Base-by-base conservation (phyloP, 2,329 filamentous ascomycete species). In the Clathrospora elynae region DNA sequence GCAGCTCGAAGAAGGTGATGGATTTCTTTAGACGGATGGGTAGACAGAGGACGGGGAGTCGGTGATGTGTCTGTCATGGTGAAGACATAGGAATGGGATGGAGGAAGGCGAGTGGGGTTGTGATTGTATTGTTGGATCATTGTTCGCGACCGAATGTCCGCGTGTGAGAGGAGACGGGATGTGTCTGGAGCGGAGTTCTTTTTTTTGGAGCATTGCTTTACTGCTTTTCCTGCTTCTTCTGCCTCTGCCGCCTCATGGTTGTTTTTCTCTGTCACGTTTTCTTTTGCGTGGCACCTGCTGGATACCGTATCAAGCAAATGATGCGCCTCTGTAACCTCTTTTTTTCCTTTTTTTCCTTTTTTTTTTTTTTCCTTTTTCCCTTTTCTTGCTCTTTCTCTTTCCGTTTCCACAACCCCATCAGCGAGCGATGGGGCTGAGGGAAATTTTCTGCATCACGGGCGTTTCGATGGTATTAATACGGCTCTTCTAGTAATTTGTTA, bases 21-120 rank as follows among this genome's bases (percentile, higher is more conserved):
- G 92, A 99, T 73, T 96, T 97, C 72, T 99, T 99, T 77, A 81
- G 93, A 59, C 81, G 91, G 68, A 82, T 91, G 67, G 89, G 88
- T 42, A 90, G 86, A 73, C 88, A 85, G 57, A 78, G 87, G 42
- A 51, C 44, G 10, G 45, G 47, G 22, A 42, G 46, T 18, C 46
- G 49, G 18, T 55, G 28, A 41, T 23, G 20, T 23, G 20, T 23
- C 20, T 6, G 20, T 23, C 20, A 23, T n/a, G 20, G 10, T 23
- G 20, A 6, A 10, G 6, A 23, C 10, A 23, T 10, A 6, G 20
- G 10, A 23, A 23, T 23, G 6, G 20, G 20, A 10, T 6, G 20
- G 20, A 6, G 20, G 20, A 10, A 10, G 20, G 20, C 6, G 10
- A 23, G 20, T 23, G 20, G 20, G 20, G 10, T 23, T 23, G 20